These are phyloP conservation scores for Exserohilum rostratum DNA, from an alignment of 2,329 filamentous ascomycete species.

Conservation along the genomic window DNA sequence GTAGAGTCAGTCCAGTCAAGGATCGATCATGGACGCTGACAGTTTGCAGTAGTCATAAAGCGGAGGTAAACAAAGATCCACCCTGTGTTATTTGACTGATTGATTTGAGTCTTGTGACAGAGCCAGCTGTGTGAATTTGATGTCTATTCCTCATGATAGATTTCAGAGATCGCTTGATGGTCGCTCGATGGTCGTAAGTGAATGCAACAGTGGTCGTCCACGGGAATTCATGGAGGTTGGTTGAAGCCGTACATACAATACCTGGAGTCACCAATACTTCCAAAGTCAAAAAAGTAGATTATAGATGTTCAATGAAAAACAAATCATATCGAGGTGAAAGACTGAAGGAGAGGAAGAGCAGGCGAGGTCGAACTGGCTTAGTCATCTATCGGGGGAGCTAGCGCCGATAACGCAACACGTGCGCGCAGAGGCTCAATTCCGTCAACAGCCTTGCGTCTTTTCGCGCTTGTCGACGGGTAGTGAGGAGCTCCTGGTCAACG, in stretches of 20 bases:
- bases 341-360: neutral
- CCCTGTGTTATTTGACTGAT: too few species aligned
- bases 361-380: constrained; percentile 2
- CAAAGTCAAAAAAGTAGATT: neutral
- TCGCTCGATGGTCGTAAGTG: neutral
- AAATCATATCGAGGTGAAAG: too few species aligned
- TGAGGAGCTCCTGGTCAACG: constrained; percentile 21
- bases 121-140: too few species aligned
- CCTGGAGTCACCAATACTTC: neutral
- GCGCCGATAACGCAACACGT: constrained; percentile 18
- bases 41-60: too few species aligned
- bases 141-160: too few species aligned
- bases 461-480: constrained; percentile 13
- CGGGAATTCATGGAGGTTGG: neutral
- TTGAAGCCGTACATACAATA: neutral
- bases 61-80: too few species aligned
- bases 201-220: neutral
- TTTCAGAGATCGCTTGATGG: too few species aligned
- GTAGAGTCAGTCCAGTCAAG: too few species aligned
- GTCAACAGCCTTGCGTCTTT: constrained; percentile 30
- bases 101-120: too few species aligned
- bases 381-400: constrained; percentile 12
- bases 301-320: too few species aligned
- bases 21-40: neutral
- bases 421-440: constrained; percentile 15